These are phyloP conservation scores for Ustilago lituana DNA, from an alignment of 1,284 basidiomycete species.

Conservation along the genomic window DNA sequence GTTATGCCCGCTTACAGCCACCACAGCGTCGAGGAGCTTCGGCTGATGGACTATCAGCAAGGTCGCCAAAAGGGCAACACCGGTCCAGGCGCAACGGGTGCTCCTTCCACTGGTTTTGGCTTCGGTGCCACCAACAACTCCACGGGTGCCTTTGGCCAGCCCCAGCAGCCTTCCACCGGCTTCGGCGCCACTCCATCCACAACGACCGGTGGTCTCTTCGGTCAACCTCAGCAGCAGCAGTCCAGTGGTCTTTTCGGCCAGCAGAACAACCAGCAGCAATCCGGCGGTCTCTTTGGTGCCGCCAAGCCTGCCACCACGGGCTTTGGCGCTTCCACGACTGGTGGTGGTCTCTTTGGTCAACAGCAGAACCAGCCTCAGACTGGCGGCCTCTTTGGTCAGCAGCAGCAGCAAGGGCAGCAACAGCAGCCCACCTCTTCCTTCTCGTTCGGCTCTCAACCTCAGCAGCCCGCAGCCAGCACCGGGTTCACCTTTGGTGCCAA, in stretches of 20 bases:
- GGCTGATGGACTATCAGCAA: conserved; percentile 60
- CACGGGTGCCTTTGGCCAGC: conserved; percentile 51
- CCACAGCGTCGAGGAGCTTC: conserved; percentile 58
- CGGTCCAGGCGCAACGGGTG: conserved; percentile 43
- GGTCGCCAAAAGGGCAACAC: conserved; percentile 55
- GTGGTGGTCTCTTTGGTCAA: conserved; percentile 63
- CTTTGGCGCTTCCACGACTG: conserved; percentile 50
- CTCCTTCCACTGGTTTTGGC: conserved; percentile 48
- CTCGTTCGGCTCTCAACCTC: conserved; percentile 64
- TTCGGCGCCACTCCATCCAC: conserved; percentile 40
- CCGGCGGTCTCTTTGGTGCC: conserved; percentile 68
- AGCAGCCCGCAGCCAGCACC: conserved; percentile 53
- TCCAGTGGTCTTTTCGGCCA: conserved; percentile 66
- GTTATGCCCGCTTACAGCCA: conserved; percentile 58
- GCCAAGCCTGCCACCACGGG: conserved; percentile 50
- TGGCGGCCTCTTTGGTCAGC: conserved; percentile 62
- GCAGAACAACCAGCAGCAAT: conserved; percentile 64
- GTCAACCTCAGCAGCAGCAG: conserved; percentile 55
- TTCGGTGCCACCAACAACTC: conserved; percentile 37
- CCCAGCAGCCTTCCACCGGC: conserved; percentile 42
- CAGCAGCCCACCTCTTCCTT: conserved; percentile 45
- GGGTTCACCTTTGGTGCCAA: conserved; percentile 55
- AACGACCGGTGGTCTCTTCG: conserved; percentile 47
- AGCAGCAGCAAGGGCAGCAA: conserved; percentile 55
- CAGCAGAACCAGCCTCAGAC: conserved; percentile 53